A percentile compares a stretch with the other conserved stretches of the same genome.
These are phyloP conservation scores for Metschnikowia sp. DNA, from an alignment of 805 yeast genomes.

Conservation along the genomic window DNA sequence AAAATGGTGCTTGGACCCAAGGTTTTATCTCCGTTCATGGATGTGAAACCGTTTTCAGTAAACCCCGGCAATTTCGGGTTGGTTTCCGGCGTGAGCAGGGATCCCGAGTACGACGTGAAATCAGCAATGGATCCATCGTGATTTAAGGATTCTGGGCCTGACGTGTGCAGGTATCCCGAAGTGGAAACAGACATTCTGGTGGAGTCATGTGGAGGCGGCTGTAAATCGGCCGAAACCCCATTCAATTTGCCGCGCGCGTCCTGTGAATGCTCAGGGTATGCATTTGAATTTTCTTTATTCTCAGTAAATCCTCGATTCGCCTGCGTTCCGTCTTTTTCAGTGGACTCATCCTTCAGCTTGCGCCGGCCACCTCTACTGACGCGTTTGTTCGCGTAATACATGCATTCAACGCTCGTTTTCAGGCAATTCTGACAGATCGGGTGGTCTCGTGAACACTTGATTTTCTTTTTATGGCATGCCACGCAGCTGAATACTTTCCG, in stretches of 20 bases:
- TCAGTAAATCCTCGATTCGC: too few species aligned
- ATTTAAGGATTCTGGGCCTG: neutral
- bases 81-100: neutral
- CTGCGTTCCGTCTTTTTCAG: neutral
- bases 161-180: neutral
- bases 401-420: conserved; percentile 45
- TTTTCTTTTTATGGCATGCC: conserved; percentile 58
- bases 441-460: conserved; percentile 56
- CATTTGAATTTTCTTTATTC: neutral
- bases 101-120: neutral
- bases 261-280: neutral
- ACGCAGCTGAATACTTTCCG: conserved; percentile 55
- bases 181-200: neutral
- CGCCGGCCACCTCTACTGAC: conserved; percentile 43
- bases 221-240: neutral
- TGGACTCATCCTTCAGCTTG: neutral
- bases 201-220: neutral
- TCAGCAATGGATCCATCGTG: neutral
- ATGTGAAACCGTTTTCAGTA: neutral
- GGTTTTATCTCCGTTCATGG: neutral
- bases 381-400: conserved; percentile 56
- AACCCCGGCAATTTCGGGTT: neutral
- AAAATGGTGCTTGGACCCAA: neutral
- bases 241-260: neutral
- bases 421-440: conserved; percentile 58